Conservation (phyloP, 116 monocot genomes). For the Zostera marina region DNA sequence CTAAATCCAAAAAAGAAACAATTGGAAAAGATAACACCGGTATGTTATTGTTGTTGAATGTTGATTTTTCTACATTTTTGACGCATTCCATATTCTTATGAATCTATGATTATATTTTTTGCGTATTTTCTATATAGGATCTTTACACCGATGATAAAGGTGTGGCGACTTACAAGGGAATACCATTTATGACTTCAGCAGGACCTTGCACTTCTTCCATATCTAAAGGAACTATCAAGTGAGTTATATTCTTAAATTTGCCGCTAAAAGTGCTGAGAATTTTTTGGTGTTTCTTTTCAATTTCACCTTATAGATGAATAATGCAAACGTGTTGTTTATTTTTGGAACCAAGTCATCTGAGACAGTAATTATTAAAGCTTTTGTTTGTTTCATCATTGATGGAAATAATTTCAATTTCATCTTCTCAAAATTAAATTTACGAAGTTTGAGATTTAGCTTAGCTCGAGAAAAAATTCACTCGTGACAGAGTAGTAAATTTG, state of each 20-base stretch:
- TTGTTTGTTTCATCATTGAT: no score
- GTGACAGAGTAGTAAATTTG: no score
- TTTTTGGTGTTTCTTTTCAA: no score
- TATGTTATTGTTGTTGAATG: conserved; percentile 14
- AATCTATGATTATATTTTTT: neutral
- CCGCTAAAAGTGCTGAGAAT: no score
- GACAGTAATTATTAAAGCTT: no score
- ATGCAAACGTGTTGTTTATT: no score
- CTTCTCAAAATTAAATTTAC: no score
- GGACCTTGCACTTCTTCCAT: conserved; percentile 72
- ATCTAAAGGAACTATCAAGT: conserved; percentile 56
- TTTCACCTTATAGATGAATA: no score
- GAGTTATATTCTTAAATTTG: conserved; percentile 3
- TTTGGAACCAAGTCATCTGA: no score
- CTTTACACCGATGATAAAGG: conserved; percentile 70
- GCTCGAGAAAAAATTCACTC: no score
- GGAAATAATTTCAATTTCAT: no score
- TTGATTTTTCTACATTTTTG: neutral
- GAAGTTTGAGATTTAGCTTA: no score
- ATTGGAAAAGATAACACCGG: conserved; percentile 88
- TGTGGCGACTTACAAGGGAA: conserved; percentile 67
- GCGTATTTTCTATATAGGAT: conserved; percentile 47
- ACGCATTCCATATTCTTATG: neutral
- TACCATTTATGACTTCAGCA: conserved; percentile 74
- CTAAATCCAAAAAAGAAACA: conserved; percentile 97